Conservation (phyloP, 768 basidiomycete species). For the Mycena filopes region DNA sequence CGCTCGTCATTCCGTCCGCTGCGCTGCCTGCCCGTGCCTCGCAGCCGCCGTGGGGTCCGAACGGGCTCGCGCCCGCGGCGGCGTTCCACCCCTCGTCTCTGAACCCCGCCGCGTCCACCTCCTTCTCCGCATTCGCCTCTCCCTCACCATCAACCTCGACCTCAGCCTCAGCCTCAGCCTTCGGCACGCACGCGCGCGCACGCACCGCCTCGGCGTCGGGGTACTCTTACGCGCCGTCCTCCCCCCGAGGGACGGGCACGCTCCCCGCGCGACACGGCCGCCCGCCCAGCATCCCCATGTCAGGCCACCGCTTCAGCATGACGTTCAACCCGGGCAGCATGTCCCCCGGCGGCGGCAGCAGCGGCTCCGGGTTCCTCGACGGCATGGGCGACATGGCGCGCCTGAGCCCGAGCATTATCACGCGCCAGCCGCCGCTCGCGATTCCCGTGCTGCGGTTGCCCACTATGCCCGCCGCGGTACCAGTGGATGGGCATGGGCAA, state of each 20-base stretch:
- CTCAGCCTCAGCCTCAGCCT: too few relatives aligned
- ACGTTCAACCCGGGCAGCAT: slow-evolving; percentile 23
- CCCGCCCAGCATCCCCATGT: slow-evolving; percentile 20
- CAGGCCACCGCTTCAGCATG: slow-evolving; percentile 26
- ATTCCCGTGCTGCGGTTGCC: slow-evolving; percentile 20
- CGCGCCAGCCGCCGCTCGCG: slow-evolving; percentile 25
- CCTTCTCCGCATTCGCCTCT: not conserved
- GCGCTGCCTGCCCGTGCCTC: not conserved
- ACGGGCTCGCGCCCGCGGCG: slow-evolving; percentile 11
- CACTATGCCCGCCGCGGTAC: not conserved
- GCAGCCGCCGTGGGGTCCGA: slow-evolving; percentile 10
- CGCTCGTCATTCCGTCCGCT: not conserved
- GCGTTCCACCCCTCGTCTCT: too few relatives aligned
- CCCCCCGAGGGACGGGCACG: slow-evolving; percentile 2
- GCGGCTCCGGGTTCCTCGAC: not conserved
- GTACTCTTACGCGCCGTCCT: slow-evolving; percentile 8
- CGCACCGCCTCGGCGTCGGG: slow-evolving; percentile 23
- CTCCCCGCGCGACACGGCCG: slow-evolving; percentile 24
- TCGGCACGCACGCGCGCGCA: slow-evolving; percentile 15
- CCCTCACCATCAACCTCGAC: not conserved
- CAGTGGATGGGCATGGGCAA: slow-evolving; percentile 9
- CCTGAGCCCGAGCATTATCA: slow-evolving; percentile 31
- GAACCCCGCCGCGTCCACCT: too few relatives aligned
- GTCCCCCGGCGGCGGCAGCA: not conserved
- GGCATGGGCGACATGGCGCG: slow-evolving; percentile 6